Conservation (phyloP, 2,329 filamentous ascomycete species). For the Chlorencoelia australis region DNA sequence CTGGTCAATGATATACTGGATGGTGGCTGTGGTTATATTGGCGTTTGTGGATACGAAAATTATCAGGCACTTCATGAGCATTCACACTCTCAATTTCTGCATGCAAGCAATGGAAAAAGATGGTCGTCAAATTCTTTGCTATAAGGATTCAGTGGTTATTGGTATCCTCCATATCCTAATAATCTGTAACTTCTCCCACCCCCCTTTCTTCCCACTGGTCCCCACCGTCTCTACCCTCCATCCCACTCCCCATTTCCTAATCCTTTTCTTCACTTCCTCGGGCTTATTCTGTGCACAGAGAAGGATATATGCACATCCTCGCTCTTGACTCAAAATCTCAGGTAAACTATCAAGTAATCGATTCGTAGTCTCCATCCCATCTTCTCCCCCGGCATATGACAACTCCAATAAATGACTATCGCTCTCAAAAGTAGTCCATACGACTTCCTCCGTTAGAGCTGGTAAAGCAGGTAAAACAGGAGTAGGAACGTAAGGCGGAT, state of each 20-base stretch:
- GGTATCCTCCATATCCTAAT: slow-evolving; percentile 66
- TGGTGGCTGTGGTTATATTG: slow-evolving; percentile 7
- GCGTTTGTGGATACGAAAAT: slow-evolving; percentile 17
- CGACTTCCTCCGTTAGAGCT: slow-evolving; percentile 19
- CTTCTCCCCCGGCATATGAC: slow-evolving; percentile 77
- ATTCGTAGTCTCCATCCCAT: slow-evolving; percentile 92
- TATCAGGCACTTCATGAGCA: no score
- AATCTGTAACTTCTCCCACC: slow-evolving; percentile 91
- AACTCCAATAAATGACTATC: slow-evolving; percentile 77
- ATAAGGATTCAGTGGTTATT: slow-evolving; percentile 3
- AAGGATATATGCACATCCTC: slow-evolving; percentile 80
- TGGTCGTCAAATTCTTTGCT: slow-evolving; percentile 1
- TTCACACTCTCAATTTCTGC: not conserved
- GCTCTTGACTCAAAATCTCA: slow-evolving; percentile 43
- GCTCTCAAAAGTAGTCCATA: slow-evolving; percentile 49
- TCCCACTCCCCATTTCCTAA: slow-evolving; percentile 43
- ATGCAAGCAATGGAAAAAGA: not conserved
- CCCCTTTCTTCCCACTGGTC: slow-evolving; percentile 74
- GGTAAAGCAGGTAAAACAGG: slow-evolving; percentile 53
- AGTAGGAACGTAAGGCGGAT: slow-evolving; percentile 93
- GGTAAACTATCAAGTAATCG: slow-evolving; percentile 64
- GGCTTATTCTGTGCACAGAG: slow-evolving; percentile 88
- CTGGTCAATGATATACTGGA: slow-evolving; percentile 2
- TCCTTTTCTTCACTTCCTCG: slow-evolving; percentile 54
- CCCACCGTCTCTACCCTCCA: slow-evolving; percentile 76